phyloP scores from a whole-genome alignment of 108 stramenopile genomes.

The Nitzschia sp. region DNA sequence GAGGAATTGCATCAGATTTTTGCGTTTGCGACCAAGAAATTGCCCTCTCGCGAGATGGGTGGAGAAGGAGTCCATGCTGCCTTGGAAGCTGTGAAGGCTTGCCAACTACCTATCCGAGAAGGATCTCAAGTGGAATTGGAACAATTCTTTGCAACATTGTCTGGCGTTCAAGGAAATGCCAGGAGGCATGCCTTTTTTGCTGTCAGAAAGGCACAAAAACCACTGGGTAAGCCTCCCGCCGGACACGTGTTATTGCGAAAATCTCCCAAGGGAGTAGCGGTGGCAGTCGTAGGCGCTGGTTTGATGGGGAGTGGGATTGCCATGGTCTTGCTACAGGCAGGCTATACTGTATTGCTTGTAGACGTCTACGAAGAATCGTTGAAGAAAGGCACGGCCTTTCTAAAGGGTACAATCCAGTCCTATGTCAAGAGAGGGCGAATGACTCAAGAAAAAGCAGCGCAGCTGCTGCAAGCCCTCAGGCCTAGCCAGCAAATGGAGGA shows the following conservation, averaged over 20 bases:
- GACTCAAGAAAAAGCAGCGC: constrained; percentile 36
- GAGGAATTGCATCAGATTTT: constrained; percentile 58
- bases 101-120: constrained; percentile 54
- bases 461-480: constrained; percentile 30
- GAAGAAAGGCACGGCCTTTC: constrained; percentile 60
- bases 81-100: constrained; percentile 82
- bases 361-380: constrained; percentile 80
- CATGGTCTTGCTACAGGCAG: constrained; percentile 87
- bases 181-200: constrained; percentile 95
- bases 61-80: constrained; percentile 74
- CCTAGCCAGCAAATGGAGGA: constrained; percentile 45
- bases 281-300: constrained; percentile 94
- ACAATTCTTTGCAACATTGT: constrained; percentile 67
- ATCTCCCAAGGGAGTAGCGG: constrained; percentile 13
- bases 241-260: constrained; percentile 29
- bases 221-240: constrained; percentile 23
- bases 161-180: constrained; percentile 75
- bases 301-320: constrained; percentile 98
- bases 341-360: constrained; percentile 84
- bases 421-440: constrained; percentile 59
- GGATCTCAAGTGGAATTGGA: constrained; percentile 71
- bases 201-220: constrained; percentile 79
- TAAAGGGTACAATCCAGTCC: constrained; percentile 57
- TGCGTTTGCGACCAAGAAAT: constrained; percentile 55
- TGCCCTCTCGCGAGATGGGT: constrained; percentile 68